Base-by-base conservation (phyloP, 2,329 filamentous ascomycete genomes). In the Cordyceps tenuipes region DNA sequence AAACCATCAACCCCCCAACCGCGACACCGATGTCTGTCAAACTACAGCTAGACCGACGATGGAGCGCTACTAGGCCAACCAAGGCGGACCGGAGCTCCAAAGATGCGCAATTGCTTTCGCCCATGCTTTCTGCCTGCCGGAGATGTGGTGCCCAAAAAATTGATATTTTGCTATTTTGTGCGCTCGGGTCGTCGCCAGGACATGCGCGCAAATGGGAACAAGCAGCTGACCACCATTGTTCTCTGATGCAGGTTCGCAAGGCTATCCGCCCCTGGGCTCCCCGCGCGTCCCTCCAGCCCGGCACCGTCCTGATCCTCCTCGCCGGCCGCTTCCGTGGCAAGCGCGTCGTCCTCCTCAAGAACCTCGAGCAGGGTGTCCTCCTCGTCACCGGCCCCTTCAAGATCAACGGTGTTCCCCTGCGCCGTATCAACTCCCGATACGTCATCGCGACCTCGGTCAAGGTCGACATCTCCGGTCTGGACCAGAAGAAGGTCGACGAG, bases 381-480 rank as follows among this genome's bases (percentile, higher is more conserved):
- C 91, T 99, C 77, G 91, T 99, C 73, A 99, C 94, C 76, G 94
- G 94, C 73, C 94, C 94, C 77, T 99, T 97, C 90, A 99, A 97
- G 89, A 89, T 99, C 83, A 99, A 99, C 84, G 94, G 94, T 79
- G 94, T 99, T 68, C 94, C 94, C 71, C 88, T 99, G 75, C 89
- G 94, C 81, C 87, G 90, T 78, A 90, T 95, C 77, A 95, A 95
- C 83, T 83, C 90, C 76, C 88, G 90, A 80, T 95, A 94, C 81
- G 90, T 95, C 76, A 95, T 95, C 77, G 90, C 90, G 75, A 95
- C 90, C 73, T 91, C 88, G 72, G 86, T 87, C 76, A 90, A 88
- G 80, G 84, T 96, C 74, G 88, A 93, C 76, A 79, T 99, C 73
- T 81, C 83, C 68, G 90, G 91, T 73, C 80, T 99, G 71, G 93